Evolutionary conservation across 441 rosid genomes (phyloP).

Genomic region (Geranium incanum): DNA sequence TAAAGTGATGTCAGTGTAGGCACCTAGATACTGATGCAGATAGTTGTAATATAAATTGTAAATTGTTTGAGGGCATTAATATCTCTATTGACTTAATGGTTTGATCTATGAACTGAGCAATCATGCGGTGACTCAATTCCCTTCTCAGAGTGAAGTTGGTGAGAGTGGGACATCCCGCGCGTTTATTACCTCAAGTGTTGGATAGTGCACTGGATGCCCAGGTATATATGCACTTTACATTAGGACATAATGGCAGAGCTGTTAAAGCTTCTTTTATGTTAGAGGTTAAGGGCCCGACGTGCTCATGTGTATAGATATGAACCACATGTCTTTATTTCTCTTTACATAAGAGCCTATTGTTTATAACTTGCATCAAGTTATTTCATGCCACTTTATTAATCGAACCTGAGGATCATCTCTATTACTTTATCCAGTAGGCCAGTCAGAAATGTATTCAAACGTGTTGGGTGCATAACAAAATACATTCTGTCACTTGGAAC

Average conservation of each 20-base stretch:
- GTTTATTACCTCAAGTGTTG: constrained; percentile 86
- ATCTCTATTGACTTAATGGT: not conserved
- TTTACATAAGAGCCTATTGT: not conserved
- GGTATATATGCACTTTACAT: constrained; percentile 30
- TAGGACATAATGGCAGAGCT: not conserved
- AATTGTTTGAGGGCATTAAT: not conserved
- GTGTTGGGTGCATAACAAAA: not conserved
- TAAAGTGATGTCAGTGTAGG: constrained; percentile 21
- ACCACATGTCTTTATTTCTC: not conserved
- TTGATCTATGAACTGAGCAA: constrained; percentile 11
- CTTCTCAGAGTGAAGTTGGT: constrained; percentile 65
- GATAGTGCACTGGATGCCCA: constrained; percentile 92
- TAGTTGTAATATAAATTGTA: not conserved
- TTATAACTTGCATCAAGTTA: constrained; percentile 6
- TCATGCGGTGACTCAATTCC: constrained; percentile 13
- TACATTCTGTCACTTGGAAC: not conserved
- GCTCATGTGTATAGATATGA: not conserved
- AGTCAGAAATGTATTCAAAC: not conserved
- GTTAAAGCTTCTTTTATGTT: not conserved
- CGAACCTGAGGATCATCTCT: not conserved
- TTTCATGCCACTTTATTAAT: not conserved
- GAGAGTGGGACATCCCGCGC: constrained; percentile 94
- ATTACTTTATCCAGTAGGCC: not conserved
- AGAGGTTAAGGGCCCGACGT: not conserved
- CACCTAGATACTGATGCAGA: not conserved